Evolutionary conservation across 2,329 filamentous ascomycete genomes (phyloP), one percentile per base, ranked within the genome.

Genomic region (Parascedosporium putredinis): DNA sequence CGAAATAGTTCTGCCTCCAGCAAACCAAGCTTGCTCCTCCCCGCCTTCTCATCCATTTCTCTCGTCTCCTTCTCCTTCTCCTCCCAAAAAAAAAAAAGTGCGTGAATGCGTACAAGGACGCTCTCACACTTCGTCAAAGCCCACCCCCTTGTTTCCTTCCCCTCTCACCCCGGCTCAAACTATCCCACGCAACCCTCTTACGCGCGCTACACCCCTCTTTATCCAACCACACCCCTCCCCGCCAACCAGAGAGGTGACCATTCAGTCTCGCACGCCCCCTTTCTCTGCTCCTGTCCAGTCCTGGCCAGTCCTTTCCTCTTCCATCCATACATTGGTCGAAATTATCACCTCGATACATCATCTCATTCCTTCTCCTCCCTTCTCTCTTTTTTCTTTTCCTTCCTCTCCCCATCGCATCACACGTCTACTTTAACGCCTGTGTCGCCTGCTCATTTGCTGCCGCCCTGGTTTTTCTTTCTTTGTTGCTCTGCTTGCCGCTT

Each of bases 271-370:
- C n/a, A n/a, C n/a, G 23, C 18, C 22, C 20, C 22, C 18, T n/a
- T 20, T 48, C 46, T 18, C 24, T 38, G 22, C 18, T 40, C 47
- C 42, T 43, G 20, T 24, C 47, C 36, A 50, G 44, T 53, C 51
- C 51, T 49, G n/a, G n/a, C n/a, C n/a, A n/a, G n/a, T n/a, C n/a
- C n/a, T 34, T 49, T 31, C 46, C 44, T 33, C 45, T 53, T 42
- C 38, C 33, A 27, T 50, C 38, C 45, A 36, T 50, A 29, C 48
- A 47, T 40, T 33, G 22, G 22, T 42, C 49, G 43, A 27, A 42
- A 33, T 47, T 42, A 49, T 40, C 43, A 42, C 46, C 34, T 49
- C 33, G 33, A 42, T 49, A 40, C 45, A 23, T 34, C 46, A 42
- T 36, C 25, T 20, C 36, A 40, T 40, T 34, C 22, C 46, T 29